Percentiles rank a stretch among this genome's conserved stretches.
Conservation (phyloP, 2,329 filamentous ascomycete genomes). For the Hymenoscyphus fraxineus region DNA sequence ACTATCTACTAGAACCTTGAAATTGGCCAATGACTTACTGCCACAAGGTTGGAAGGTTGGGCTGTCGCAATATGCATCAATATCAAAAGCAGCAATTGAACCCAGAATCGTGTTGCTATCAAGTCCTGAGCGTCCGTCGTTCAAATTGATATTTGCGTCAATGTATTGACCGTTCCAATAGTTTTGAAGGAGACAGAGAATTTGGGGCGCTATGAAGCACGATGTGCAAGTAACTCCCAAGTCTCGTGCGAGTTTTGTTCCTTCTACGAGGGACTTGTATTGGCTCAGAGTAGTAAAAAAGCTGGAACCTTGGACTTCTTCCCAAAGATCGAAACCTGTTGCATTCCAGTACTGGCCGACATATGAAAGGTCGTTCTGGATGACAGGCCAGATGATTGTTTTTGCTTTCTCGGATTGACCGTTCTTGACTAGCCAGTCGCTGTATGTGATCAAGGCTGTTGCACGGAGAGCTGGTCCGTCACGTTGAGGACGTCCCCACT, state of each 20-base stretch:
- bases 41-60: constrained; percentile 66
- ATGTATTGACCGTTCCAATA: constrained; percentile 70
- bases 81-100: constrained; percentile 67
- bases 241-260: constrained; percentile 58
- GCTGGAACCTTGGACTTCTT: constrained; percentile 72
- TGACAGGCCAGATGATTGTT: constrained; percentile 65
- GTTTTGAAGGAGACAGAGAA: constrained; percentile 68
- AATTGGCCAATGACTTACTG: constrained; percentile 62
- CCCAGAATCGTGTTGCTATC: constrained; percentile 68
- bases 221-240: constrained; percentile 56
- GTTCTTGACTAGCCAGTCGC: constrained; percentile 67
- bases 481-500: constrained; percentile 63
- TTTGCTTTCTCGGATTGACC: constrained; percentile 43
- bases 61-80: constrained; percentile 61
- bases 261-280: constrained; percentile 59
- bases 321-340: constrained; percentile 73
- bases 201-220: constrained; percentile 63
- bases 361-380: constrained; percentile 72
- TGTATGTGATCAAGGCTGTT: constrained; percentile 67
- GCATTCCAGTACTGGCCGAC: constrained; percentile 67
- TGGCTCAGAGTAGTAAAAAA: constrained; percentile 74
- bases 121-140: constrained; percentile 60
- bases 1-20: constrained; percentile 69
- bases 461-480: constrained; percentile 76
- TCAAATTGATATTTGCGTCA: constrained; percentile 63